Evolutionary conservation across 192 early-diverging fungal genomes (phyloP).

Genomic region (Martensiomyces pterosporus): DNA sequence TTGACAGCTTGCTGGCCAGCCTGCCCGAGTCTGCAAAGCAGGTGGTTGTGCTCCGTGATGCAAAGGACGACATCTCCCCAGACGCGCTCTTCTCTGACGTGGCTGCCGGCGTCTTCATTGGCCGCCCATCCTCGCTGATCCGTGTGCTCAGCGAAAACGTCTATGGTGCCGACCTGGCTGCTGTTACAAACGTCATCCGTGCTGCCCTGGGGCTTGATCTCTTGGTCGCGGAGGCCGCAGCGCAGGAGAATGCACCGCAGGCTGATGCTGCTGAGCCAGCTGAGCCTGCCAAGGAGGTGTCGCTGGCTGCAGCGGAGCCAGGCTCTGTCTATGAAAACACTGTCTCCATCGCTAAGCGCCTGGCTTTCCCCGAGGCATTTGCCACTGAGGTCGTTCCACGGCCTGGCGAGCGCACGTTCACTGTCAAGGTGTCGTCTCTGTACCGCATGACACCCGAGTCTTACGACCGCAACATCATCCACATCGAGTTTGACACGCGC

Average conservation of each 20-base stretch:
- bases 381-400: constrained; percentile 16
- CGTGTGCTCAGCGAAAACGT: constrained; percentile 11
- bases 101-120: constrained; percentile 58
- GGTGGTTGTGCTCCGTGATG: constrained; percentile 73
- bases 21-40: constrained; percentile 65
- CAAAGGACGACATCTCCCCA: constrained; percentile 33
- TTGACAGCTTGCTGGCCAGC: constrained; percentile 60
- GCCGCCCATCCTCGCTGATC: constrained; percentile 39
- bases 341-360: constrained; percentile 21
- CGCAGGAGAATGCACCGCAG: not conserved
- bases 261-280: not conserved
- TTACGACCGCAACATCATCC: constrained; percentile 97
- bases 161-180: constrained; percentile 2
- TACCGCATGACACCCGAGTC: constrained; percentile 75
- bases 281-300: not conserved
- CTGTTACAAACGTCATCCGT: constrained; percentile 6
- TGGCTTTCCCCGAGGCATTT: constrained; percentile 44
- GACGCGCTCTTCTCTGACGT: constrained; percentile 75
- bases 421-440: constrained; percentile 29
- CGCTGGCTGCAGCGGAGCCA: not conserved
- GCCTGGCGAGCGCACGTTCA: constrained; percentile 25
- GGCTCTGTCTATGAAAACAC: not conserved
- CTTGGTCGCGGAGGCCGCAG: not conserved
- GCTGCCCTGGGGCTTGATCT: constrained; percentile 15
- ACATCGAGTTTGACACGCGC: constrained; percentile 89